These are phyloP conservation scores for Hyphopichia burtonii DNA, from an alignment of 1,139 yeast species.

Conservation along the genomic window DNA sequence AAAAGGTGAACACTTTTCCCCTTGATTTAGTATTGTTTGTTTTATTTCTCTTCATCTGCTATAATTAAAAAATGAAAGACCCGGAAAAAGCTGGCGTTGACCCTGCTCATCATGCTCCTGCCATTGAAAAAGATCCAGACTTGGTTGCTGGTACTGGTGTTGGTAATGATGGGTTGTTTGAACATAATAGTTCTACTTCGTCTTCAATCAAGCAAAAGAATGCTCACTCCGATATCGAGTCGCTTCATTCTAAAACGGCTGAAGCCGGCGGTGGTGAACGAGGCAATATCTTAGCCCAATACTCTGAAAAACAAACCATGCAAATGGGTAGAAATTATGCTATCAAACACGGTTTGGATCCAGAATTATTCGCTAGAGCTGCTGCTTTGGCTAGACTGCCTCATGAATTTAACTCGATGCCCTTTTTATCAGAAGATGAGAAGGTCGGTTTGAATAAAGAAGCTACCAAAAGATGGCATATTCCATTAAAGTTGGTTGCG, in stretches of 20 bases:
- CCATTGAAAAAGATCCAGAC: slow-evolving; percentile 4
- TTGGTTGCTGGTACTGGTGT: slow-evolving; percentile 3
- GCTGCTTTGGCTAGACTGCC: slow-evolving; percentile 79
- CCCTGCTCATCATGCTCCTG: not conserved
- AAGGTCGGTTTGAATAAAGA: slow-evolving; percentile 52
- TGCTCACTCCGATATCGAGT: slow-evolving; percentile 21
- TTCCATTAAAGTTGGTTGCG: slow-evolving; percentile 59
- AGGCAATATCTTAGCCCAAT: slow-evolving; percentile 63
- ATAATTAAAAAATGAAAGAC: not conserved
- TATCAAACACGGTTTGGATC: slow-evolving; percentile 56
- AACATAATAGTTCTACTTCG: slow-evolving; percentile 17
- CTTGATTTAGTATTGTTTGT: too few relatives aligned
- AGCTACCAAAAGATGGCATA: slow-evolving; percentile 64
- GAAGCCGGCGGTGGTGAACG: slow-evolving; percentile 27
- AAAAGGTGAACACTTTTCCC: too few relatives aligned
- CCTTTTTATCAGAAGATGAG: slow-evolving; percentile 58
- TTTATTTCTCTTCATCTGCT: not conserved
- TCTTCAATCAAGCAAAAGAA: slow-evolving; percentile 14
- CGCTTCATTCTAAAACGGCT: slow-evolving; percentile 18
- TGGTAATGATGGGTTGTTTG: slow-evolving; percentile 17
- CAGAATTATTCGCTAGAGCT: slow-evolving; percentile 66
- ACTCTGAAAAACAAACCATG: slow-evolving; percentile 64
- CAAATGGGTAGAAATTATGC: slow-evolving; percentile 74
- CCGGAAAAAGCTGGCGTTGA: slow-evolving; percentile 2
- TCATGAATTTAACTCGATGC: slow-evolving; percentile 55